phyloP scores from a whole-genome alignment of 345 rosid genomes.

The Psidium friedrichsthalianum region DNA sequence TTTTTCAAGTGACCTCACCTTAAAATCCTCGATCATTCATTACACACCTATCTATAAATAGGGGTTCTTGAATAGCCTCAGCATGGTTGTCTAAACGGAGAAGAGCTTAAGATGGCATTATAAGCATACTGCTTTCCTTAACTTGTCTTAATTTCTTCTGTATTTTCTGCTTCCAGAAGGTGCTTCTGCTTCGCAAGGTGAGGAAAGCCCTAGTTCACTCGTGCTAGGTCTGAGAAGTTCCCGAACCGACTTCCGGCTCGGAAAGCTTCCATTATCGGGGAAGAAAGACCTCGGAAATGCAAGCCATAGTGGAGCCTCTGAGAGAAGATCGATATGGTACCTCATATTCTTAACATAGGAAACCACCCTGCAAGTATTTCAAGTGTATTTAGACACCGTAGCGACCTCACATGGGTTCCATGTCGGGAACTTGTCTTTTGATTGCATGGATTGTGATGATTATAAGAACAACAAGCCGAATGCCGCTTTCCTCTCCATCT shows the following conservation, averaged over 20 bases:
- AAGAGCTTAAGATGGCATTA: background rate
- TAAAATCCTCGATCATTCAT: background rate
- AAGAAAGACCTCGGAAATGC: background rate
- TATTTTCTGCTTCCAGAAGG: background rate
- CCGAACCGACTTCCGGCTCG: conserved; percentile 15
- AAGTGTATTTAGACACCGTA: conserved; percentile 76
- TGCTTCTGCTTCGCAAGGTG: conserved; percentile 19
- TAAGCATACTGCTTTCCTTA: background rate
- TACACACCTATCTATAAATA: background rate
- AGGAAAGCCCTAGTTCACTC: conserved; percentile 18
- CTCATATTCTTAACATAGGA: conserved; percentile 51
- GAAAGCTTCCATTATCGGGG: background rate
- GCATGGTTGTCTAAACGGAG: background rate
- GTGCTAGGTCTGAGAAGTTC: conserved; percentile 45
- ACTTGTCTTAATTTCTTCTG: background rate
- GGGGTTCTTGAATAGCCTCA: background rate
- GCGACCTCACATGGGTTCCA: conserved; percentile 92
- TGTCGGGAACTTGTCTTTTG: conserved; percentile 67
- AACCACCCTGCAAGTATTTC: conserved; percentile 70
- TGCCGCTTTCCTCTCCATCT: conserved; percentile 48
- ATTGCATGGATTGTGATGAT: conserved; percentile 66
- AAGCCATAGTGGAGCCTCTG: conserved; percentile 31
- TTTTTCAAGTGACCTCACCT: background rate
- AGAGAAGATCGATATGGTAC: conserved; percentile 75
- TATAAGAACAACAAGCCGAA: conserved; percentile 24